A percentile compares a stretch with the other conserved stretches of the same genome.
Conservation (phyloP, 495 filamentous ascomycete genomes). For the Lophium mytilinum region DNA sequence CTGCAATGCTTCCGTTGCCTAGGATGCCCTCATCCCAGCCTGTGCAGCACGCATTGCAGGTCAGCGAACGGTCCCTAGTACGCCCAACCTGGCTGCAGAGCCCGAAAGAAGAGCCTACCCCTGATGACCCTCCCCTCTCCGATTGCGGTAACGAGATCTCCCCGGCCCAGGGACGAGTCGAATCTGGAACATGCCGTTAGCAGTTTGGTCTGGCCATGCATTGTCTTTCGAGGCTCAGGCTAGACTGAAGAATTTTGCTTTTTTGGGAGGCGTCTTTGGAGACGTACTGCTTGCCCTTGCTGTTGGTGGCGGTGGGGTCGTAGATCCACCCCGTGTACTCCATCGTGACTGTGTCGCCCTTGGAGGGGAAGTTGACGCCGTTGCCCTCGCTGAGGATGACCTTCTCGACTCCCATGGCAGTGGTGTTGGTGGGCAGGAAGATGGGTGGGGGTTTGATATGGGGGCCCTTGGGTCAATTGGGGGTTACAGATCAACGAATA, state of each 20-base stretch:
- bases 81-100: background rate
- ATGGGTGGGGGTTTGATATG: background rate
- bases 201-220: background rate
- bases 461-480: too few species aligned
- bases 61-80: constrained; percentile 11
- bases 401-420: constrained; percentile 24
- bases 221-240: background rate
- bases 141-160: constrained; percentile 20
- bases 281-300: constrained; percentile 16
- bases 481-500: too few species aligned
- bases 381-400: constrained; percentile 16
- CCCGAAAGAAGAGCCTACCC: constrained; percentile 10
- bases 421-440: background rate
- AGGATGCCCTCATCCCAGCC: constrained; percentile 30
- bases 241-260: background rate
- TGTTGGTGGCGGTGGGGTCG: constrained; percentile 5
- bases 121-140: constrained; percentile 23
- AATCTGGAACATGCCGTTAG: constrained; percentile 12
- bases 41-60: constrained; percentile 8
- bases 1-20: constrained; percentile 1
- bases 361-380: constrained; percentile 18
- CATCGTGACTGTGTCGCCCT: constrained; percentile 20
- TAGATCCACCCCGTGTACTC: constrained; percentile 27
- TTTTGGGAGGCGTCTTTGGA: background rate
- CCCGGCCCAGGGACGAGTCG: constrained; percentile 25